Conservation (phyloP, 2,329 filamentous ascomycete genomes). For the Domatiomyces globalis region DNA sequence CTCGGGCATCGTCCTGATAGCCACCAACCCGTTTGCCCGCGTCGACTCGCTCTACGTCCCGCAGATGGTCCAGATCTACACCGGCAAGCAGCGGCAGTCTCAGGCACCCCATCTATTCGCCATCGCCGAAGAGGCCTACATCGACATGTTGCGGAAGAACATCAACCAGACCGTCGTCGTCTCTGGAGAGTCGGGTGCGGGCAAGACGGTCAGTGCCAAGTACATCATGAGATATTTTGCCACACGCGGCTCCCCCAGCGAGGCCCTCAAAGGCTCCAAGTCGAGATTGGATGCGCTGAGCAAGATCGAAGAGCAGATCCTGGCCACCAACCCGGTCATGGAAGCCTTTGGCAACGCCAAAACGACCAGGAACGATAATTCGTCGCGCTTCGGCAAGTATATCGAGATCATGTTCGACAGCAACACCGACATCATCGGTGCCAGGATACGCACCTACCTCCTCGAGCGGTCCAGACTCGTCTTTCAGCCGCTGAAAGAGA, state of each 20-base stretch:
- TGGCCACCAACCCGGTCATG: constrained; percentile 98
- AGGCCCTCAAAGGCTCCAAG: constrained; percentile 62
- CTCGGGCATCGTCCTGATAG: constrained; percentile 95
- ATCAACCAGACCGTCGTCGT: constrained; percentile 98
- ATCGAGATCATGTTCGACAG: constrained; percentile 99
- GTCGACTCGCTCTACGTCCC: constrained; percentile 97
- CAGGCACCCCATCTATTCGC: constrained; percentile 97
- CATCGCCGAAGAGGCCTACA: constrained; percentile 96
- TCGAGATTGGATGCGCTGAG: constrained; percentile 68
- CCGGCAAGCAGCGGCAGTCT: constrained; percentile 87
- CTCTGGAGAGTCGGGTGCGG: constrained; percentile 96
- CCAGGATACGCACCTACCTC: constrained; percentile 91
- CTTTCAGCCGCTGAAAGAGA: constrained; percentile 92
- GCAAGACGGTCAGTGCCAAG: constrained; percentile 98
- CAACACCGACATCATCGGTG: constrained; percentile 88
- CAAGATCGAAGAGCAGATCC: constrained; percentile 94
- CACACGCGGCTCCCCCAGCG: constrained; percentile 84
- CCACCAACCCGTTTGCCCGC: constrained; percentile 92
- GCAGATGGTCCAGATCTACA: constrained; percentile 99
- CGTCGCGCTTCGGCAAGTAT: constrained; percentile 96
- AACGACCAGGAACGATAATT: constrained; percentile 99
- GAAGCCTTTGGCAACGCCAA: constrained; percentile 99
- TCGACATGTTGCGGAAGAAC: constrained; percentile 90
- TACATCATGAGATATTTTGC: constrained; percentile 99
- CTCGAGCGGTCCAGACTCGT: constrained; percentile 90